Evolutionary conservation across 164 flowering plant genomes (phyloP), one percentile per base, ranked within the genome.

Genomic region (Stephania cephalantha): DNA sequence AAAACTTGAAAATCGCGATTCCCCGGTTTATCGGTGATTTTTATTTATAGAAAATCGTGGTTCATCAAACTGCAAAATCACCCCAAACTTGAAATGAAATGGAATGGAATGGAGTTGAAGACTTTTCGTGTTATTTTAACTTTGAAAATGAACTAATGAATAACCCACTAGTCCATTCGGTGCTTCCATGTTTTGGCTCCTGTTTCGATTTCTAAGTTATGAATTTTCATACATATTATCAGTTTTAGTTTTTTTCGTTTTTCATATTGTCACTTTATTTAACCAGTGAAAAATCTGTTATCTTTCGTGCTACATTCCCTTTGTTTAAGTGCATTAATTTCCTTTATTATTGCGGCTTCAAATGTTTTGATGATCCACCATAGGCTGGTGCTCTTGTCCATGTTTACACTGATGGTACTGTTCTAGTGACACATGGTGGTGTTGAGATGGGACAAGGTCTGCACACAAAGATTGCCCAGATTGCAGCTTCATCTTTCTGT

Each of bases 371-470:
- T 79, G 42, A 35, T 35, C 42, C 68, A 52, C 44, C 79, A 58
- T 70, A 92, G 99, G 98, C 98, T 70, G 98, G 99, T 78, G 97
- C 99, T 74, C 95, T 96, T 72, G 98, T 96, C 80, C 91, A 96
- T 77, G 97, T 96, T 31, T 94, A 94, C 79, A 96, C 97, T 22
- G 99, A 96, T 83, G 98, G 98, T 71, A 93, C 99, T 74, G 95
- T 96, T 76, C 79, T 96, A 77, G 99, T 96, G 73, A 91, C 99
- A 29, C 99, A 96, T 84, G 99, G 99, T 52, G 99, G 99, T 72
- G 98, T 96, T 52, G 99, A 96, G 82, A 96, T 94, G 99, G 99
- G 99, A 50, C 99, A 96, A 87, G 98, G 99, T 75, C 84, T 96
- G 72, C 99, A 96, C 84, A 93, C 99, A 72, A 96, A 96, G 83